These are phyloP conservation scores for Nicotiana attenuata DNA, from an alignment of 257 asterid species.

Conservation along the genomic window DNA sequence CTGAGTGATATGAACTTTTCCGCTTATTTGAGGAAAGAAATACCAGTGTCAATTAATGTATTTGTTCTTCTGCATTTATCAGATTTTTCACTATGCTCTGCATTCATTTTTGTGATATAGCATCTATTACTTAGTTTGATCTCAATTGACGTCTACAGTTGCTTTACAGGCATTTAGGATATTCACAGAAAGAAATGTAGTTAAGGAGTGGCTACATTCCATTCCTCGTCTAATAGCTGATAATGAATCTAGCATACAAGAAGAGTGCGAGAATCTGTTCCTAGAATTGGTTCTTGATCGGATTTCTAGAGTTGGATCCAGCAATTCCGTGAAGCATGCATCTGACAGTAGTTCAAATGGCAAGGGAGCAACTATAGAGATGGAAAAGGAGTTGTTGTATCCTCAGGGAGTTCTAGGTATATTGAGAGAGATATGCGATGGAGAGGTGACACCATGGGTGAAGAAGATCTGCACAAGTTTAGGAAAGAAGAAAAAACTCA, in stretches of 20 bases:
- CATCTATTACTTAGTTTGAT: conserved; percentile 6
- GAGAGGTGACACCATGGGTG: conserved; percentile 91
- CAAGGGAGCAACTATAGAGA: conserved; percentile 18
- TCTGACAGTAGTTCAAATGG: conserved; percentile 26
- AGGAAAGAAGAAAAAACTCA: conserved; percentile 79
- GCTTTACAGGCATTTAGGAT: conserved; percentile 67
- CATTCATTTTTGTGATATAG: background rate
- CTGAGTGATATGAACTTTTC: background rate
- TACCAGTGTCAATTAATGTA: background rate
- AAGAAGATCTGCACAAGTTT: conserved; percentile 79
- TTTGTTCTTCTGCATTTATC: background rate
- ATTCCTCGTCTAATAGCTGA: conserved; percentile 71
- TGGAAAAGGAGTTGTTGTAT: conserved; percentile 29
- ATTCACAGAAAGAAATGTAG: conserved; percentile 40
- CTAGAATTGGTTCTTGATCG: conserved; percentile 75
- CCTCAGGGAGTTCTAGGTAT: conserved; percentile 45
- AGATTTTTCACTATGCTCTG: background rate
- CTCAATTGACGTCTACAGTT: conserved; percentile 11
- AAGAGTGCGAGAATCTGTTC: conserved; percentile 85
- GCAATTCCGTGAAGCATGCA: conserved; percentile 19
- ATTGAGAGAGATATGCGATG: conserved; percentile 62
- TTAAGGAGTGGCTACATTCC: conserved; percentile 88
- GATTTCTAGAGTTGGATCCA: conserved; percentile 45
- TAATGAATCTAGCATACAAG: conserved; percentile 92
- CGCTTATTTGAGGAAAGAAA: conserved; percentile 3